These are phyloP conservation scores for Leccinum boreale DNA, from an alignment of 768 basidiomycete genomes.

Conservation along the genomic window DNA sequence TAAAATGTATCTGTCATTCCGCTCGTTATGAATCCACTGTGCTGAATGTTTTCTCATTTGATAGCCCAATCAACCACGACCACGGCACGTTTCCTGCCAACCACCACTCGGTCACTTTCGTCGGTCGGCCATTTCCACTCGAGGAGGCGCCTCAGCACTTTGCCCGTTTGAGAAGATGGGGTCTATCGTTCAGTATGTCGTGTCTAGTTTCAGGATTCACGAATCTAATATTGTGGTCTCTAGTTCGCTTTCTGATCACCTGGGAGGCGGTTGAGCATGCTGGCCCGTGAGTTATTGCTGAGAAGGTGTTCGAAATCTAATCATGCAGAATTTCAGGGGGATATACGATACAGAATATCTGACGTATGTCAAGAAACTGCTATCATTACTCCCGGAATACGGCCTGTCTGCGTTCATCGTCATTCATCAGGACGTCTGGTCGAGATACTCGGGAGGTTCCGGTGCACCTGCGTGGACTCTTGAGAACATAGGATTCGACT, in stretches of 20 bases:
- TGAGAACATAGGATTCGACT: conserved; percentile 80
- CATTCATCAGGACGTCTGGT: conserved; percentile 96
- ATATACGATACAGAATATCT: conserved; percentile 84
- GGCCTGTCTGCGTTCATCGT: conserved; percentile 73
- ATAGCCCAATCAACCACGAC: conserved; percentile 67
- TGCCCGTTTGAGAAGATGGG: conserved; percentile 79
- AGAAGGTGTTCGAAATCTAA: background rate
- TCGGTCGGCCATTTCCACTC: conserved; percentile 88
- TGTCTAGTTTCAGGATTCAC: background rate
- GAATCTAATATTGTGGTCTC: background rate
- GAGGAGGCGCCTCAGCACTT: conserved; percentile 86
- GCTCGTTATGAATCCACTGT: conserved; percentile 20
- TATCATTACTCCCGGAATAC: conserved; percentile 68
- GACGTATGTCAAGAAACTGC: conserved; percentile 65
- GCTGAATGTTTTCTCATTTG: background rate
- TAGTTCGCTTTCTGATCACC: conserved; percentile 89
- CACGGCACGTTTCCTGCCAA: conserved; percentile 66
- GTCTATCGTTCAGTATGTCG: conserved; percentile 74
- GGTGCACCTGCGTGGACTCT: conserved; percentile 98
- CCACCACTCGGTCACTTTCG: conserved; percentile 71
- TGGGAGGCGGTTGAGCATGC: conserved; percentile 98
- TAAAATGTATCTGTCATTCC: conserved; percentile 58
- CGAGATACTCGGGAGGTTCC: conserved; percentile 89
- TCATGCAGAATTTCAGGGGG: conserved; percentile 47
- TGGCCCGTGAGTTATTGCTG: conserved; percentile 66